Evolutionary conservation across 2,329 filamentous ascomycete genomes (phyloP).

Genomic region (Aspergillus piperis): DNA sequence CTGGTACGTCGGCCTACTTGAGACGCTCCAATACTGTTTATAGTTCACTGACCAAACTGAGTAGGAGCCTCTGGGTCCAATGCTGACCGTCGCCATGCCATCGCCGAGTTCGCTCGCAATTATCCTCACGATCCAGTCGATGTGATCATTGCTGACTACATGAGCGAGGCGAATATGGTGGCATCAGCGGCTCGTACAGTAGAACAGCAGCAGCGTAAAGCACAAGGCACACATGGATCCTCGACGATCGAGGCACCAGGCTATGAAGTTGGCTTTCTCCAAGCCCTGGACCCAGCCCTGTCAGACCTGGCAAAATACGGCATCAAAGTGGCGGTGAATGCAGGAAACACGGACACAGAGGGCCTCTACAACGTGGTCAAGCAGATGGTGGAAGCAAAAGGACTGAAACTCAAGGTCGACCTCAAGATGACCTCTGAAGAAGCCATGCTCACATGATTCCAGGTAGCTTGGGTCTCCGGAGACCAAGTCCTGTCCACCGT

Average conservation of each 20-base stretch:
- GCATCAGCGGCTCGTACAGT: constrained; percentile 37
- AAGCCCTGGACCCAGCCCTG: constrained; percentile 47
- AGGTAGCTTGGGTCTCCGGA: constrained; percentile 52
- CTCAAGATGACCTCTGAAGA: not conserved
- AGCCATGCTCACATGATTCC: constrained; percentile 8
- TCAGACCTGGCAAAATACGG: constrained; percentile 42
- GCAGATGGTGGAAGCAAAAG: constrained; percentile 40
- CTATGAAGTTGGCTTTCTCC: constrained; percentile 56
- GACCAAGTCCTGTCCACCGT: constrained; percentile 46
- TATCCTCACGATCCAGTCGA: constrained; percentile 48
- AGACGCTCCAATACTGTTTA: not conserved
- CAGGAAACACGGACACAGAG: constrained; percentile 46
- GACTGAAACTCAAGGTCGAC: constrained; percentile 42
- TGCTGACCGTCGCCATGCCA: constrained; percentile 49
- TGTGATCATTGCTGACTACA: constrained; percentile 51
- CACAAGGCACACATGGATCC: constrained; percentile 2
- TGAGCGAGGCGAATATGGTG: constrained; percentile 57
- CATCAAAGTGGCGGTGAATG: constrained; percentile 50
- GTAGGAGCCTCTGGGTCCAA: constrained; percentile 48
- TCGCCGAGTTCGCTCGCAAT: constrained; percentile 45
- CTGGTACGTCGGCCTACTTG: constrained; percentile 21
- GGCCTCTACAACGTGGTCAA: constrained; percentile 42
- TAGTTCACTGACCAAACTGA: not conserved
- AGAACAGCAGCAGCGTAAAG: constrained; percentile 33
- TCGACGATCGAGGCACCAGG: constrained; percentile 36